These are phyloP conservation scores for Thermothelomyces thermophilus DNA, from an alignment of 2,329 filamentous ascomycete species.

Conservation along the genomic window DNA sequence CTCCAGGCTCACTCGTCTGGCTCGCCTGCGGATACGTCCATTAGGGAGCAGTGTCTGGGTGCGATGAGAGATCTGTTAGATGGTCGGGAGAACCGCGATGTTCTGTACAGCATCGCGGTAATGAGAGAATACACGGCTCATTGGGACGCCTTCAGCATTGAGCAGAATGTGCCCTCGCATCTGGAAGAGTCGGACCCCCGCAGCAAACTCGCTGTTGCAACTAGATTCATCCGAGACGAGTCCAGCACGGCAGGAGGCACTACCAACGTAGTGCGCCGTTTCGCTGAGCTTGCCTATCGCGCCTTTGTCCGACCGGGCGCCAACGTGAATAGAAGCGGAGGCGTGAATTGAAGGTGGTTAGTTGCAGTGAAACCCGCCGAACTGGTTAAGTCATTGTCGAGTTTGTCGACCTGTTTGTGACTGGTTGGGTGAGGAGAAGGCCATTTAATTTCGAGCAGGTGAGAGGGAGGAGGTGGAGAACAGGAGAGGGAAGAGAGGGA, in stretches of 20 bases:
- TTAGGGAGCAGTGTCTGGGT: conserved; percentile 57
- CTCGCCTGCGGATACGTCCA: conserved; percentile 37
- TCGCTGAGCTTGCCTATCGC: conserved; percentile 59
- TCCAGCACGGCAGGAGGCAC: conserved; percentile 59
- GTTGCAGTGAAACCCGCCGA: neutral
- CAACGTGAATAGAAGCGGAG: conserved; percentile 33
- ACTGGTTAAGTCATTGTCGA: neutral
- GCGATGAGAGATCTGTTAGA: conserved; percentile 66
- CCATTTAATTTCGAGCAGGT: no score
- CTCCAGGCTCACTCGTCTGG: conserved; percentile 38
- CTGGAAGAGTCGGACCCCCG: conserved; percentile 61
- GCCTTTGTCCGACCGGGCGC: conserved; percentile 51
- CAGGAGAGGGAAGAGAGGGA: no score
- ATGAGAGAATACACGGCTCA: conserved; percentile 67
- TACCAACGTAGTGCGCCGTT: conserved; percentile 64
- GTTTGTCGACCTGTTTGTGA: neutral
- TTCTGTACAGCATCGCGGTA: conserved; percentile 82
- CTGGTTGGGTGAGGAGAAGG: neutral
- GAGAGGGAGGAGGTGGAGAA: no score
- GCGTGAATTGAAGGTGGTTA: conserved; percentile 28
- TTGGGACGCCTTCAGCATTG: conserved; percentile 49
- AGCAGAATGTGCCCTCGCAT: conserved; percentile 50
- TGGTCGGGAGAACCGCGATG: conserved; percentile 78
- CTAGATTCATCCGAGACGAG: conserved; percentile 62
- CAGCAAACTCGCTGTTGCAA: conserved; percentile 61